These are phyloP conservation scores for Boletus rex-veris DNA, from an alignment of 768 basidiomycete genomes.

Conservation along the genomic window DNA sequence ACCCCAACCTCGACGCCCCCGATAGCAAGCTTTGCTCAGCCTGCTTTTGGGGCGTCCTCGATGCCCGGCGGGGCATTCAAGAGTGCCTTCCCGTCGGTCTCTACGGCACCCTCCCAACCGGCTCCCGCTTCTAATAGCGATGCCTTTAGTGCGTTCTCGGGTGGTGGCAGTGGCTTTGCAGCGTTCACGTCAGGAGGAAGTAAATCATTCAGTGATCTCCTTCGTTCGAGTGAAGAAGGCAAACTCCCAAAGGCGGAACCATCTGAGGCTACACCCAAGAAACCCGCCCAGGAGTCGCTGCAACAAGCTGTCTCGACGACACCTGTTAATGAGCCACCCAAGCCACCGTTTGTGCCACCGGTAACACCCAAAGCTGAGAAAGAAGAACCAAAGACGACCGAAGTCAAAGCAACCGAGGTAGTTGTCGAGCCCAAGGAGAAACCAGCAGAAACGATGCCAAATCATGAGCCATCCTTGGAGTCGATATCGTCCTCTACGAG, in stretches of 20 bases:
- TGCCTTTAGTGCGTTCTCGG: slow-evolving; percentile 29
- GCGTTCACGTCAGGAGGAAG: slow-evolving; percentile 45
- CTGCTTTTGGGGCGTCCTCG: slow-evolving; percentile 42
- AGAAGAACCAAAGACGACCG: neutral
- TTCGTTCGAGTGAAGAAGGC: slow-evolving; percentile 39
- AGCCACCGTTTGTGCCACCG: neutral
- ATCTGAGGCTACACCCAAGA: slow-evolving; percentile 16
- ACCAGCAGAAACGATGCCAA: neutral
- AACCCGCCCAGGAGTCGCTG: neutral
- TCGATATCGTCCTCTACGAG: slow-evolving; percentile 40
- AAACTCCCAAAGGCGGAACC: slow-evolving; percentile 18
- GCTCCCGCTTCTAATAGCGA: slow-evolving; percentile 13
- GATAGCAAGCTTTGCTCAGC: slow-evolving; percentile 20
- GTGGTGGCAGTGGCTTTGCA: slow-evolving; percentile 44
- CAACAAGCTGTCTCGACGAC: slow-evolving; percentile 12
- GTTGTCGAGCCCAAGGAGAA: slow-evolving; percentile 7
- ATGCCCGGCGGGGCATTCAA: slow-evolving; percentile 24
- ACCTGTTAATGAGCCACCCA: slow-evolving; percentile 13
- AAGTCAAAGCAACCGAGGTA: neutral
- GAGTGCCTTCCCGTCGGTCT: slow-evolving; percentile 15
- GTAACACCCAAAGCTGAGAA: neutral
- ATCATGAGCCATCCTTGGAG: slow-evolving; percentile 19
- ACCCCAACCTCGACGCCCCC: slow-evolving; percentile 22
- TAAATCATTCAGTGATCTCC: slow-evolving; percentile 60
- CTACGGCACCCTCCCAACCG: slow-evolving; percentile 6